These are phyloP conservation scores for Pseudohyphozyma bogoriensis DNA, from an alignment of 768 basidiomycete genomes.

Conservation along the genomic window DNA sequence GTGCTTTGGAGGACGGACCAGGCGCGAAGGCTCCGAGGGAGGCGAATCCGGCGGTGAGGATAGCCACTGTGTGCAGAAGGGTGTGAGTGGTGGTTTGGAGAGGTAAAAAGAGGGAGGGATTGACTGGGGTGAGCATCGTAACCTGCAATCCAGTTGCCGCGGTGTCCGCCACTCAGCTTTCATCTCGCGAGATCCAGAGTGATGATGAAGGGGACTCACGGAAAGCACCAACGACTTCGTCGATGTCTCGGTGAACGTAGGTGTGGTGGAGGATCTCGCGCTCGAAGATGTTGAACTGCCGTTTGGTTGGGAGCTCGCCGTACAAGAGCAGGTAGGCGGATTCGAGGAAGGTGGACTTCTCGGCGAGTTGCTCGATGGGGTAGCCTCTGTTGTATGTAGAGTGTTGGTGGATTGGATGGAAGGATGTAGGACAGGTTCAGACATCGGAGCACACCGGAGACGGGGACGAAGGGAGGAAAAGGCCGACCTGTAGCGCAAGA, in stretches of 20 bases:
- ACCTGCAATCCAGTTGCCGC: too few relatives aligned
- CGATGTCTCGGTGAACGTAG: constrained; percentile 22
- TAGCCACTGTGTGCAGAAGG: constrained; percentile 34
- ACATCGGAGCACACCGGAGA: background rate
- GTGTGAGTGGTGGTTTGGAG: background rate
- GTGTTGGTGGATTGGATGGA: constrained; percentile 16
- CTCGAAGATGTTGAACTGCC: constrained; percentile 50
- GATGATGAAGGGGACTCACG: background rate
- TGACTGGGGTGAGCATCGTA: background rate
- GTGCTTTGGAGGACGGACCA: too few relatives aligned
- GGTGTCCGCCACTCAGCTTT: too few relatives aligned
- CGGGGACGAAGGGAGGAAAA: constrained; percentile 28
- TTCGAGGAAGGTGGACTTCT: constrained; percentile 69
- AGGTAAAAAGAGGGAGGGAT: background rate
- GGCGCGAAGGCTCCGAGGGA: constrained; percentile 52
- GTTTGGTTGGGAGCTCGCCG: constrained; percentile 59
- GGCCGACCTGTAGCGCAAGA: constrained; percentile 50
- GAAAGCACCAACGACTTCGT: constrained; percentile 7
- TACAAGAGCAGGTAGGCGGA: constrained; percentile 77
- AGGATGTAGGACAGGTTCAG: background rate
- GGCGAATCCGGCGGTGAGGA: constrained; percentile 73
- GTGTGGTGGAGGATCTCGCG: constrained; percentile 69
- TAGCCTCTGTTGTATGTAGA: constrained; percentile 61
- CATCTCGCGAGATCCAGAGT: too few relatives aligned
- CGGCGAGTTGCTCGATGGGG: constrained; percentile 82